These are phyloP conservation scores for Epichloe amarillans DNA, from an alignment of 2,329 filamentous ascomycete genomes.

Conservation along the genomic window DNA sequence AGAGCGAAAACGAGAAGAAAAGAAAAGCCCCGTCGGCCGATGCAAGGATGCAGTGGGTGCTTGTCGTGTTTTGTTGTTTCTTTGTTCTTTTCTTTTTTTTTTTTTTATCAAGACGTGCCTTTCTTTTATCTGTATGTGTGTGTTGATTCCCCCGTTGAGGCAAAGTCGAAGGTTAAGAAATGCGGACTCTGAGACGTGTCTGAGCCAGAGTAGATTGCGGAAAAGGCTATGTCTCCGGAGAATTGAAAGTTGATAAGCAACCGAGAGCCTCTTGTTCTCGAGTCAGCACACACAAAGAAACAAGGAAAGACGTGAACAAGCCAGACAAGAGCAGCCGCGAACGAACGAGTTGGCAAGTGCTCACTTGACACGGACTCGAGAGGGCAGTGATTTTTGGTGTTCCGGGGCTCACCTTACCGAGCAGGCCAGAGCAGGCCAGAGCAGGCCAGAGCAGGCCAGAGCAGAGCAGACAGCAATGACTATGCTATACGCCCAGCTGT, in stretches of 20 bases:
- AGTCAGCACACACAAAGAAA: background rate
- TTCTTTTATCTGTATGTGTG: background rate
- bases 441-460: background rate
- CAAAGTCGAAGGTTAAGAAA: slow-evolving; percentile 3
- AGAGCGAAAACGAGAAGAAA: background rate
- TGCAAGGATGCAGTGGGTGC: background rate
- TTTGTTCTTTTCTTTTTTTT: background rate
- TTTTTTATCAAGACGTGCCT: background rate
- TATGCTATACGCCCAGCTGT: background rate
- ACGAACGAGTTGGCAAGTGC: background rate
- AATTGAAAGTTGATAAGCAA: background rate
- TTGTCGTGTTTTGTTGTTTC: background rate
- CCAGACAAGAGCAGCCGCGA: background rate
- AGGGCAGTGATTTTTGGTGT: background rate
- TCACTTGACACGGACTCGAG: background rate
- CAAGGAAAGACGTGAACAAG: background rate
- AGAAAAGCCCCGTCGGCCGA: background rate
- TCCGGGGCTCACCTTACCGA: background rate
- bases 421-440: background rate
- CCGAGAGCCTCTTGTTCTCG: background rate
- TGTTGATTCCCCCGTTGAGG: background rate
- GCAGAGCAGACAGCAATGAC: background rate
- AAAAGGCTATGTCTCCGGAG: background rate
- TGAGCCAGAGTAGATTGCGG: slow-evolving; percentile 5
- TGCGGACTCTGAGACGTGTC: slow-evolving; percentile 7